Base-by-base conservation (phyloP, 2,329 filamentous ascomycete genomes). In the Periconia sp. region DNA sequence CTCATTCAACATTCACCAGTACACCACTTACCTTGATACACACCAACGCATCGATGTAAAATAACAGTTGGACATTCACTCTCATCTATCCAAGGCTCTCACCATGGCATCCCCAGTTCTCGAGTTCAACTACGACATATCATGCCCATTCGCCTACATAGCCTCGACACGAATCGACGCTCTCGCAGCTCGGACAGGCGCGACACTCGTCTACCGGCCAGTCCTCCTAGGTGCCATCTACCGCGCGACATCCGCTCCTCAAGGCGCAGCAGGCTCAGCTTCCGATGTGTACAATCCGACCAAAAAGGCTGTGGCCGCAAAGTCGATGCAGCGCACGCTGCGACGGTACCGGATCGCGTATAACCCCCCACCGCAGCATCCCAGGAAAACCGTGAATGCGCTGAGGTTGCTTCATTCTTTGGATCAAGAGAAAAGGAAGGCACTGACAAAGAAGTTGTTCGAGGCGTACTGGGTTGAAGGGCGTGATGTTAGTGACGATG, bases 91-190 rank as follows among this genome's bases (percentile, higher is more conserved):
- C 10, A 6, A 6, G 5, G 41, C 33, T 6, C 33, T 6, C 6
- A 37, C 13, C 33, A 66, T 64, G 61, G 17, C 54, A 14, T 45
- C 53, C 9, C 59, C 59, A 13, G 52, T 47, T 18, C 56, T 70
- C 9, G 59, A 65, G 27, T 70, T 69, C 54, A 62, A 65, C 56
- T 69, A 69, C 56, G 66, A 70, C 52, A 72, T 73, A 27, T 72
- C 70, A 9, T 73, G 70, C 44, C 70, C 70, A 6, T 72, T 71
- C 47, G 70, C 70, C n/a, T 73, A 73, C 58, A 73, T 73, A 48
- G 70, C 70, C 11, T 72, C 67, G 8, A 71, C 68, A 1, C 66
- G 69, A 23, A 55, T 73, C 5, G 52, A 63, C 51, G 55, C 62
- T 1, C 67, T 73, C 33, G 67, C 69, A 10, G 42, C 56, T 14